Evolutionary conservation across 2,329 filamentous ascomycete species (phyloP), one percentile per base, ranked within the genome.

Genomic region (Ciborinia camelliae): DNA sequence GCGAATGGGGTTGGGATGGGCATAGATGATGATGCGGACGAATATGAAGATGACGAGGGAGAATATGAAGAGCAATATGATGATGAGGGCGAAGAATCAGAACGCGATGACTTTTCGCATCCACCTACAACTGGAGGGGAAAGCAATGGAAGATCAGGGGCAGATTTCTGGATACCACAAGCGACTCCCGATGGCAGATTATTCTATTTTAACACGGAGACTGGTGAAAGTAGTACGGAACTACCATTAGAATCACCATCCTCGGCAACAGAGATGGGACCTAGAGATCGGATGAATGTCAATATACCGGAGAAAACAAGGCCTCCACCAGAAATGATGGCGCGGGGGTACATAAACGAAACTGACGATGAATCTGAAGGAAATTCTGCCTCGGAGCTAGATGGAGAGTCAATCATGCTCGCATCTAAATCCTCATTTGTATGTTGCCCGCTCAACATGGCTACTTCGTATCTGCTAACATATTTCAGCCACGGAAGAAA

Each of bases 161-260:
- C 94, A 53, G 94, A 96, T 70, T 99, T 96, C 75, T 99, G 95
- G 95, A 97, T 99, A 71, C 95, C 95, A 23, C 95, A 99, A 79
- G 95, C 93, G 18, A 99, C 95, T 0, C 86, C 91, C 1, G 93
- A 98, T 75, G 95, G 95, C 62, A 86, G 93, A 64, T 79, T 99
- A 30, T 99, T 96, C 78, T 99, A 98, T 79, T 98, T 96, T 83
- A 99, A 99, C 77, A 98, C 94, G 68, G 87, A 97, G 80, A 99
- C 95, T 0, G 93, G 94, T 63, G 92, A 96, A 73, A 96, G 91
- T 74, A 96, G 91, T 68, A 95, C 93, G 86, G 95, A 99, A 75
- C 81, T 99, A 67, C 95, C 95, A 1, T 82, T 99, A 32, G 95
- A 99, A 76, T 94, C 94, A 20, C 93, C 95, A 1, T 87, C 87